Evolutionary conservation across 805 yeast genomes (phyloP).

Genomic region (Ogataea allantospora): DNA sequence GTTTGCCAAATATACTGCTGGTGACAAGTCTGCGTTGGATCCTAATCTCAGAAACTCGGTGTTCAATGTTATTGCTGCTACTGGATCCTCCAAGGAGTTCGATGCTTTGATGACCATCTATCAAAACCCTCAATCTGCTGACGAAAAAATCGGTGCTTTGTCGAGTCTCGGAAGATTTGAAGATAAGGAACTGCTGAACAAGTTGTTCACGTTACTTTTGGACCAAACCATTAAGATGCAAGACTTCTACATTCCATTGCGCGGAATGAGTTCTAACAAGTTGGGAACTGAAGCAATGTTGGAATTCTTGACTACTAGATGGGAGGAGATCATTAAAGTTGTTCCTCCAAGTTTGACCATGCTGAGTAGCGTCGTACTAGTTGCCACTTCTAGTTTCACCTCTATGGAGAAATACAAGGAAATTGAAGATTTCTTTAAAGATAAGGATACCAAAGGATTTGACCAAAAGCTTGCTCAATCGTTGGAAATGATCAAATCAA

Average conservation of each 20-base stretch:
- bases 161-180: constrained; percentile 51
- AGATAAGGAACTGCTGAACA: constrained; percentile 36
- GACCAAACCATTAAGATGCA: constrained; percentile 69
- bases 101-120: constrained; percentile 45
- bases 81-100: constrained; percentile 39
- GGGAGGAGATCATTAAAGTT: constrained; percentile 63
- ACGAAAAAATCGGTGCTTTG: constrained; percentile 56
- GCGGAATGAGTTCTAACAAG: constrained; percentile 60
- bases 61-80: constrained; percentile 43
- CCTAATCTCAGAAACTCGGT: constrained; percentile 47
- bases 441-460: constrained; percentile 53
- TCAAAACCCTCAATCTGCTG: constrained; percentile 50
- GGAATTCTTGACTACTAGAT: constrained; percentile 67
- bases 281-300: constrained; percentile 70
- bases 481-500: constrained; percentile 53
- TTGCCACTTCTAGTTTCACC: constrained; percentile 48
- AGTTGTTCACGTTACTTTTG: constrained; percentile 40
- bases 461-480: constrained; percentile 58
- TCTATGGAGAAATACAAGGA: constrained; percentile 40
- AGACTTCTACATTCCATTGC: constrained; percentile 61
- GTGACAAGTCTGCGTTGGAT: constrained; percentile 36
- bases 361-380: constrained; percentile 70
- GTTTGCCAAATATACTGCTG: constrained; percentile 30
- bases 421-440: constrained; percentile 45
- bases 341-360: constrained; percentile 81